A percentile compares a stretch with the other conserved stretches of the same genome.
These are phyloP conservation scores for Thymus mandschuricus DNA, from an alignment of 257 asterid genomes.

Conservation along the genomic window DNA sequence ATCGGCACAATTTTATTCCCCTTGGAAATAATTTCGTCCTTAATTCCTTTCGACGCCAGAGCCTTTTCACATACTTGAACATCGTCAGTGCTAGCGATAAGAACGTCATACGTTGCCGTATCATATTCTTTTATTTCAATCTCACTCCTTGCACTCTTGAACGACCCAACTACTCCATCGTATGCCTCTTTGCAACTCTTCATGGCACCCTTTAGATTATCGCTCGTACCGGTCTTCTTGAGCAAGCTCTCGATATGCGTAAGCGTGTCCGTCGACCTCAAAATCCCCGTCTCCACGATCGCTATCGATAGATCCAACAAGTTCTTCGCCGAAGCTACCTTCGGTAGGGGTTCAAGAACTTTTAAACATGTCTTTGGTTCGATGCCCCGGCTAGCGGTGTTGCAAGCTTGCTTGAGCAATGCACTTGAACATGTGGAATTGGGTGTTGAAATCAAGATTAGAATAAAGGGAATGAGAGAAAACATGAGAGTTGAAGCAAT, in stretches of 20 bases:
- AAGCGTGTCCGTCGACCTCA: background rate
- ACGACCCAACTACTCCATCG: background rate
- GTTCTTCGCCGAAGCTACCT: background rate
- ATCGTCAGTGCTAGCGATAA: constrained; percentile 22
- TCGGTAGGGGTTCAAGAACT: constrained; percentile 21
- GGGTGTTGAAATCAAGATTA: background rate
- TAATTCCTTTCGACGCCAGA: background rate
- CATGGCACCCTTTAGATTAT: background rate
- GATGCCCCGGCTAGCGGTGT: background rate
- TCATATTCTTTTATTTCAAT: constrained; percentile 7
- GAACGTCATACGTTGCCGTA: constrained; percentile 34
- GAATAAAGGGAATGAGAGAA: background rate
- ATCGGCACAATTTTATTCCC: constrained; percentile 17
- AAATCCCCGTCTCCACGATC: constrained; percentile 29
- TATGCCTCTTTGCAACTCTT: constrained; percentile 16
- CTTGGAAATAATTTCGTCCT: constrained; percentile 14
- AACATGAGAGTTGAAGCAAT: background rate
- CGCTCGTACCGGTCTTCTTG: no score
- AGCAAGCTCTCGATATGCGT: background rate
- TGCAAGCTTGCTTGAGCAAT: background rate
- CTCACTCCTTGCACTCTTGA: constrained; percentile 23
- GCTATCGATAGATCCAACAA: background rate
- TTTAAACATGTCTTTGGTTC: constrained; percentile 7
- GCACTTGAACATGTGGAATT: background rate
- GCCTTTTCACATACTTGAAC: constrained; percentile 9